Evolutionary conservation across 345 rosid species (phyloP).

Genomic region (Citrus unshiu): DNA sequence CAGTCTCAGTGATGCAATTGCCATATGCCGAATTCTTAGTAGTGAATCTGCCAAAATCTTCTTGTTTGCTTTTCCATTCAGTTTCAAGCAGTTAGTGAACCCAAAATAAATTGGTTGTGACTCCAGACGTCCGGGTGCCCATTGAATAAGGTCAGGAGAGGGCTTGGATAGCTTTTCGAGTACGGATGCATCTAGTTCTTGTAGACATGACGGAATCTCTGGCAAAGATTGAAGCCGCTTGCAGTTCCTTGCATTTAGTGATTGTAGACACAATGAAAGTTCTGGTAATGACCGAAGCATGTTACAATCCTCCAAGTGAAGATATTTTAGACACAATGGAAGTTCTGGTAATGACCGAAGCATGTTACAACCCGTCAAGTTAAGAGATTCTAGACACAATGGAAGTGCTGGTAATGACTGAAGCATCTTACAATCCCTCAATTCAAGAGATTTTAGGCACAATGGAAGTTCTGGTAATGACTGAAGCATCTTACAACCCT

Average conservation of each 20-base stretch:
- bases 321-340: no score
- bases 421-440: no score
- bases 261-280: neutral
- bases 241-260: neutral
- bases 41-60: neutral
- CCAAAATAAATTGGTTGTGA: neutral
- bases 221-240: neutral
- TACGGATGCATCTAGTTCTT: neutral
- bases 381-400: no score
- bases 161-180: no score
- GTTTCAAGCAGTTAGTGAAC: neutral
- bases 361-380: no score
- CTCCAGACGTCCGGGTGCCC: no score
- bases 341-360: no score
- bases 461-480: no score
- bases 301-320: rapidly evolving
- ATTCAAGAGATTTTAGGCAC: no score
- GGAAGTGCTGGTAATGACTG: no score
- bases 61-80: neutral
- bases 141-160: no score
- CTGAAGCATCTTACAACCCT: neutral
- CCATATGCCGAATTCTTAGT: neutral
- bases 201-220: neutral
- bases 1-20: neutral
- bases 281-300: slow-evolving; percentile 7